Base-by-base conservation (phyloP, 352 stramenopile species). In the Phytophthora crassamura region DNA sequence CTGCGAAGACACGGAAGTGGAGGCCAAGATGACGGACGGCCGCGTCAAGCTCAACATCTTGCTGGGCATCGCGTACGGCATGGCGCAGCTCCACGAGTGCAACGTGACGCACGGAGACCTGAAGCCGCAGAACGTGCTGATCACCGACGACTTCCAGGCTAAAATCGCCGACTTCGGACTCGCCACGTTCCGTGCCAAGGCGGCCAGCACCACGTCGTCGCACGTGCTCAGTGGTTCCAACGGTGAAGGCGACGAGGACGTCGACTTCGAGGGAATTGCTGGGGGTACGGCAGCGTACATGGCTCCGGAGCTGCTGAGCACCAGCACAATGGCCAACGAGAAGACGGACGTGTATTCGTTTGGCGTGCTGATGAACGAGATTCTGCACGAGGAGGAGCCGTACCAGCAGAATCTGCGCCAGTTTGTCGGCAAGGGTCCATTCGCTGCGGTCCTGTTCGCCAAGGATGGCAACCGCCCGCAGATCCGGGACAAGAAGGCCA, bases 101-200 rank as follows among this genome's bases (percentile, higher is more conserved):
- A 61, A 74, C 20, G 64, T 89, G 40, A 80, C 81, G 34, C 82
- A 91, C 56, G 68, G 82, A 3, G 82, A 90, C 55, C 36, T 91
- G 45, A 89, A 91, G 59, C 77, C 74, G 2, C 75, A 89, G 55
- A 90, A 95, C 50, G 62, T 95, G 40, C 66, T 95, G 39, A 57
- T 93, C 33, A 72, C 70, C 22, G 64, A 84, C n/a, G 60, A 85
- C 38, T 88, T 80, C 52, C 72, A 93, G 7, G 80, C 89, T 49
- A 95, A 95, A 63, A 93, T 97, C 58, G 80, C 84, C 2, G 85
- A 95, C 64, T 95, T 94, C 59, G 84, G 86, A 7, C 61, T 80
- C 28, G 64, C 69, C 25, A 74, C 69, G 40, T 69, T 74, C 40
- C 62, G 63, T 42, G 67, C 63, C 52, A 77, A 71, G 40, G 51